A percentile compares a stretch with the other conserved stretches of the same genome.
Conservation (phyloP, 2,329 filamentous ascomycete species). For the Monosporascus ibericus region DNA sequence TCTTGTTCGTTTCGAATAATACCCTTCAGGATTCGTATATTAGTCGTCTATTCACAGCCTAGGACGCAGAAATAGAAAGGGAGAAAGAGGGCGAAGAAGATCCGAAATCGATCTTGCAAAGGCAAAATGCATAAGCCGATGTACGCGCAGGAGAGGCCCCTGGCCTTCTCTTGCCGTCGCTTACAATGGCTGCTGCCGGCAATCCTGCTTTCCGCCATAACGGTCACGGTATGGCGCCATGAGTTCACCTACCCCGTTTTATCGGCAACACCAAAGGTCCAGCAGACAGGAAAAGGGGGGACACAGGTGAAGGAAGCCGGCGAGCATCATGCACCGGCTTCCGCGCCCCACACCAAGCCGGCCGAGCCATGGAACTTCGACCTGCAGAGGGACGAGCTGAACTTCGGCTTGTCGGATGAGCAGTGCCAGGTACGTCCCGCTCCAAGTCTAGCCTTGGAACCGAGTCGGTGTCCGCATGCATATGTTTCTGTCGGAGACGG, state of each 20-base stretch:
- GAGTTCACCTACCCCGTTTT: slow-evolving; percentile 1
- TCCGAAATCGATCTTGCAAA: neutral
- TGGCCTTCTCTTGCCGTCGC: slow-evolving; percentile 8
- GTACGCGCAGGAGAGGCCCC: slow-evolving; percentile 3
- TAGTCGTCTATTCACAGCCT: too few species aligned
- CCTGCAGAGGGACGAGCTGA: slow-evolving; percentile 10
- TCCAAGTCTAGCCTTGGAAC: too few species aligned
- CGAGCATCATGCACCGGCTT: neutral
- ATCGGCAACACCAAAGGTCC: neutral
- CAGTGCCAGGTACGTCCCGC: slow-evolving; percentile 12
- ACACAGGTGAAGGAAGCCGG: neutral
- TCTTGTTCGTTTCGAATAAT: too few species aligned
- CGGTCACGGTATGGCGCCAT: neutral
- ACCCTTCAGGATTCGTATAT: too few species aligned
- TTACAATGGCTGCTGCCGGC: slow-evolving; percentile 10
- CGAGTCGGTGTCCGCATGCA: neutral
- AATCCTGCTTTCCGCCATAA: slow-evolving; percentile 4
- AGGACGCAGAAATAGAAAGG: neutral
- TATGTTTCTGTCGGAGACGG: neutral
- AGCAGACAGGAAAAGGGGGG: neutral
- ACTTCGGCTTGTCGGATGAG: slow-evolving; percentile 14
- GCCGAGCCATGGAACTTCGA: slow-evolving; percentile 12
- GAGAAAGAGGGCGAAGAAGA: neutral
- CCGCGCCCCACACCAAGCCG: neutral
- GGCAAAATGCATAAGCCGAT: neutral